Base-by-base conservation (phyloP, 176 grass and related monocot species). In the Juncus inflexus region DNA sequence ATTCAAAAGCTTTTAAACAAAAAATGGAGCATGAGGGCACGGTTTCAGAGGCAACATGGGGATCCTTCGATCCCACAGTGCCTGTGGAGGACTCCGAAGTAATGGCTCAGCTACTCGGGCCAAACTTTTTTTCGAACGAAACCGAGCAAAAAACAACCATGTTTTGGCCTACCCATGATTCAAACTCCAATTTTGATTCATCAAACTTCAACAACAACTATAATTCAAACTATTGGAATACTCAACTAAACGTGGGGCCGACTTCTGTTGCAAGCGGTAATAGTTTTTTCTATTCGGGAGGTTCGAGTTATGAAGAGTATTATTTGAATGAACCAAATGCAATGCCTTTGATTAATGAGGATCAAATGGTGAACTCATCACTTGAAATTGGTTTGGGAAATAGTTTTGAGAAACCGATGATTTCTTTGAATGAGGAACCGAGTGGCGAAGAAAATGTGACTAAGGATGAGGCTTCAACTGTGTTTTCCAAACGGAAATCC, bases 31-130 rank as follows among this genome's bases (percentile, higher is more conserved):
- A 42, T 16, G 56, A 47, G 19, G 19, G 65, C 61, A 79, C 70
- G 69, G 61, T 77, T 39, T 79, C 77, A 2, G 75, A 90, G 64
- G 78, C 74, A 70, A 77, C 51, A 64, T 95, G 86, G 90, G 81
- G 83, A 57, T 84, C 86, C 10, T 95, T 90, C 7, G 76, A 89
- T 42, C 67, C 83, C 8, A 74, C 83, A 9, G 67, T 74, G 16
- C 71, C 78, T 36, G 61, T 64, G 13, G 87, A 96, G 79, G 87
- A 96, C 61, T 87, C 91, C 19, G 87, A 87, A 45, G 76, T 81
- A 35, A 89, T 96, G 79, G 84, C 76, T 55, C 81, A 85, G 61
- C 72, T 96, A 73, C 81, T 90, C 57, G 87, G 75, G 2, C 52
- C 80, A 4, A 78, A 87, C 55, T 73, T 72, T 60, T 87, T 77